phyloP scores from a whole-genome alignment of 345 rosid genomes.

The Dipteronia sinensis region DNA sequence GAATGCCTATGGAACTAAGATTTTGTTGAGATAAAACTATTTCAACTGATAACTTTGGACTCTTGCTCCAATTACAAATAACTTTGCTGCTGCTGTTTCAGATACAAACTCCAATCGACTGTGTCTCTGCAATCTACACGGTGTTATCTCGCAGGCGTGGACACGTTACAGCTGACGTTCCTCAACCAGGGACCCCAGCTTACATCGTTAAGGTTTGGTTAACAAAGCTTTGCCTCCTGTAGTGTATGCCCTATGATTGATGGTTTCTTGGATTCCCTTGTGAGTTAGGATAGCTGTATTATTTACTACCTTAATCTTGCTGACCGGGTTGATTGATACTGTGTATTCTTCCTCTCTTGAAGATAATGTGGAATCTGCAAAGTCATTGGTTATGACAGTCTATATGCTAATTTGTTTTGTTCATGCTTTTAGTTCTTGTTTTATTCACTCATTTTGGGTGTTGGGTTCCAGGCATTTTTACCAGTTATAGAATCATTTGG shows the following conservation, averaged over 20 bases:
- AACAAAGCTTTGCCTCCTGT: constrained; percentile 11
- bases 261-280: constrained; percentile 6
- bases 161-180: constrained; percentile 94
- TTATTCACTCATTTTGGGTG: background rate
- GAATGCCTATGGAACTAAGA: background rate
- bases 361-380: background rate
- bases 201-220: constrained; percentile 87
- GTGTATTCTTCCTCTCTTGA: background rate
- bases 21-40: background rate
- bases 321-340: background rate
- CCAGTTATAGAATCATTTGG: constrained; percentile 93
- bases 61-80: background rate
- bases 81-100: constrained; percentile 35
- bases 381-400: background rate
- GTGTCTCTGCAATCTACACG: constrained; percentile 93
- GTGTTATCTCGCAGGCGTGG: constrained; percentile 96
- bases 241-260: background rate
- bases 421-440: background rate
- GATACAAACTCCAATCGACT: constrained; percentile 98
- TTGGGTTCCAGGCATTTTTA: constrained; percentile 67
- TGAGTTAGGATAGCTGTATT: constrained; percentile 6
- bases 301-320: constrained; percentile 2
- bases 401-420: background rate
- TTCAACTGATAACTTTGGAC: background rate
- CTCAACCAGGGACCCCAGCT: constrained; percentile 97